Base-by-base conservation (phyloP, 768 basidiomycete species). In the Leccinellum luteum region DNA sequence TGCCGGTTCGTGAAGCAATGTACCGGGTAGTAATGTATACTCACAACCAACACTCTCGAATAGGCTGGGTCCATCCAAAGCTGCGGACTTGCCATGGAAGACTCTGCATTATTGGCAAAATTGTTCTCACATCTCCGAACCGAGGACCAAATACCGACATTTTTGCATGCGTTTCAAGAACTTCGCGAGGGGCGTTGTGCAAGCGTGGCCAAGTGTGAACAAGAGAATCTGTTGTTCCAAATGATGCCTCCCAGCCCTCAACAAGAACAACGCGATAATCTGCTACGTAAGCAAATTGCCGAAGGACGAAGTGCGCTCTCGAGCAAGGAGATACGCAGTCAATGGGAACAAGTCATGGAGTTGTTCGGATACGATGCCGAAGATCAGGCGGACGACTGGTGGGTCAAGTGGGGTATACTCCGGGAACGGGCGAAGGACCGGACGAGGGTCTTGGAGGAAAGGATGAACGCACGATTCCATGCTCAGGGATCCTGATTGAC, bases 331-430 rank as follows among this genome's bases (percentile, higher is more conserved):
- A 31, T 43, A 8, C 50, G 51, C 1, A 58, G 57, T 10, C 75
- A 82, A 56, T 85, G 85, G 80, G 82, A 82, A 47, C 75, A 76
- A 41, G 77, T 84, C 58, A 71, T 81, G 54, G 76, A 74, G 23
- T 61, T 85, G 57, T 82, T 79, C 54, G 69, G 73, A 14, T 80
- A 84, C 61, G 79, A 83, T 60, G 77, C 83, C 9, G 76, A 73
- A 38, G 84, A 86, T 48, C 74, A 77, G 50, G 85, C 81, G 23
- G 84, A 84, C 35, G 82, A 85, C 63, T 86, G 84, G 83, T 87
- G 84, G 84, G 75, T 79, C 12, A 81, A 80, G 35, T 84, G 81
- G 82, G 82, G 82, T 8, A 56, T 75, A 17, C 71, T 82, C 56
- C 72, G 73, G 47, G 73, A 81, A 64, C 62, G 74, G 27, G 74